Evolutionary conservation across 1,284 basidiomycete genomes (phyloP).

Genomic region (Rhodotorula sp.): DNA sequence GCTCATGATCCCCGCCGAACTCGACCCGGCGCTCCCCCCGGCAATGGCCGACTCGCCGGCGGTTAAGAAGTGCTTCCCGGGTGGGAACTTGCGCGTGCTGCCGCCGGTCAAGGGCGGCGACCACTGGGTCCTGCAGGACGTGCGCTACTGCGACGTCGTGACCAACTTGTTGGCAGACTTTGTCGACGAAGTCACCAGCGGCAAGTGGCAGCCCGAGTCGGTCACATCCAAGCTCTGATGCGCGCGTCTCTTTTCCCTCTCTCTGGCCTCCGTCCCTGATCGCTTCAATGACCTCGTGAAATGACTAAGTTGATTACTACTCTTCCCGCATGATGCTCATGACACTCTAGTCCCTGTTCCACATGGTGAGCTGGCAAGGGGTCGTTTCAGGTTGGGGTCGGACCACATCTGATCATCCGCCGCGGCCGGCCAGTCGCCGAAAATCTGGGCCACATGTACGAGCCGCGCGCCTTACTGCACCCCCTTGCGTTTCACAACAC

Average conservation of each 20-base stretch:
- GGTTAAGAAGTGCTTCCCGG: slow-evolving; percentile 29
- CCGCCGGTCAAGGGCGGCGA: slow-evolving; percentile 31
- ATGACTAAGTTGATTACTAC: no score
- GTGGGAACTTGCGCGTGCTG: slow-evolving; percentile 32
- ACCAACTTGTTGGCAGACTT: slow-evolving; percentile 23
- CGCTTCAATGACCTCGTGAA: no score
- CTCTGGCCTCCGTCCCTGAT: no score
- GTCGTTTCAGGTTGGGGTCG: no score
- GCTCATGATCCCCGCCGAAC: slow-evolving; percentile 33
- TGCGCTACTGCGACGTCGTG: slow-evolving; percentile 14
- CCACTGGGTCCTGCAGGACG: slow-evolving; percentile 41
- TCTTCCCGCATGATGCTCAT: no score
- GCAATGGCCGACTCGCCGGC: slow-evolving; percentile 30
- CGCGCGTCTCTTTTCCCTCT: neutral
- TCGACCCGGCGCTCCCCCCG: slow-evolving; percentile 40
- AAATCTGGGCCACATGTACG: no score
- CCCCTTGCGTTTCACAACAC: no score
- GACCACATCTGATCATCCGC: no score
- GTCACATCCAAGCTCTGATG: neutral
- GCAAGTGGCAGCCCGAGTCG: slow-evolving; percentile 17
- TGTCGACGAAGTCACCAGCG: slow-evolving; percentile 15
- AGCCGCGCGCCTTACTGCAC: no score
- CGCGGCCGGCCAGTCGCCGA: no score
- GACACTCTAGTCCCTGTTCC: no score
- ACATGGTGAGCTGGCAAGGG: no score